A percentile compares a stretch with the other conserved stretches of the same genome.
Evolutionary conservation across 352 stramenopile species (phyloP).

Genomic region (Phytopythium ostracodes): DNA sequence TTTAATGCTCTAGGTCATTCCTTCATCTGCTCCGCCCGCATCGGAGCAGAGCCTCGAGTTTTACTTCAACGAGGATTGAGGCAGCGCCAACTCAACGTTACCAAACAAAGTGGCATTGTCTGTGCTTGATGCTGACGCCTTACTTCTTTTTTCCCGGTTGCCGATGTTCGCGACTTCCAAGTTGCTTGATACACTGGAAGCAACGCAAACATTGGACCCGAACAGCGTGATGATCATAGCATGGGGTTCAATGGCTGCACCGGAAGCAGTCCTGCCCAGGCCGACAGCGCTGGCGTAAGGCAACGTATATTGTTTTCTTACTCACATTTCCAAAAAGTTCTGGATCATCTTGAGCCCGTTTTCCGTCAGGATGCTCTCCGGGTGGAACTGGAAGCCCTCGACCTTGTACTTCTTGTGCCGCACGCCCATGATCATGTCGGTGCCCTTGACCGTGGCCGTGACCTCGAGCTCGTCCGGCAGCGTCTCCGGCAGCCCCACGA

Average conservation of each 20-base stretch:
- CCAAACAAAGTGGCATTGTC: neutral
- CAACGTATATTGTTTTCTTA: neutral
- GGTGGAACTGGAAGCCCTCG: slow-evolving; percentile 88
- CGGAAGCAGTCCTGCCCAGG: neutral
- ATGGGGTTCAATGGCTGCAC: neutral
- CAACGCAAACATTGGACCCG: neutral
- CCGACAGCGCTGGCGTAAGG: neutral
- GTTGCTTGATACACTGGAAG: no score
- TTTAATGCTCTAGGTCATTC: slow-evolving; percentile 32
- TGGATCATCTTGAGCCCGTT: slow-evolving; percentile 80
- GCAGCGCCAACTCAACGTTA: neutral
- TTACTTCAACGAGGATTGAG: slow-evolving; percentile 70
- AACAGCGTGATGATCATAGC: neutral
- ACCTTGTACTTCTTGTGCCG: slow-evolving; percentile 85
- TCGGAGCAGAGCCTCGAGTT: slow-evolving; percentile 64
- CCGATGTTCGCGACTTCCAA: neutral
- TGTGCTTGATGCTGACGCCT: neutral
- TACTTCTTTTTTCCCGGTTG: neutral
- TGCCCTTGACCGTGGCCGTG: slow-evolving; percentile 79
- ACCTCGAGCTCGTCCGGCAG: slow-evolving; percentile 73
- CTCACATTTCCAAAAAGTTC: slow-evolving; percentile 87
- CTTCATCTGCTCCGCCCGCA: slow-evolving; percentile 20
- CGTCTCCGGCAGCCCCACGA: slow-evolving; percentile 79
- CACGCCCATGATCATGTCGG: slow-evolving; percentile 88
- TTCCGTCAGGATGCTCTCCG: slow-evolving; percentile 84